phyloP scores from a whole-genome alignment of 2,329 filamentous ascomycete species.

The Sporothrix brunneoviolacea region DNA sequence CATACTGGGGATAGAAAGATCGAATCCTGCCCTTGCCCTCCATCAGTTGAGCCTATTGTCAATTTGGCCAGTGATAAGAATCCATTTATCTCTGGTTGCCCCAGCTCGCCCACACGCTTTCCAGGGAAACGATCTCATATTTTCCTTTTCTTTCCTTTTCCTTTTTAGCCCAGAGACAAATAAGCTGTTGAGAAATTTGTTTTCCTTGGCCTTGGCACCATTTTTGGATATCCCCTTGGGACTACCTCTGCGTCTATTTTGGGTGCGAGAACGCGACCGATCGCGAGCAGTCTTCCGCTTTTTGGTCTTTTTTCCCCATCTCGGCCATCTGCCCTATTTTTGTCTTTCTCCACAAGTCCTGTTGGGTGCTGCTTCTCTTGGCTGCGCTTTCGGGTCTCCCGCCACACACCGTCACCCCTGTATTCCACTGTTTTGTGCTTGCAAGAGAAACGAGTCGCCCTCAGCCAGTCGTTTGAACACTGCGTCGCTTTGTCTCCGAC shows the following conservation, averaged over 20 bases:
- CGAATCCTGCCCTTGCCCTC: too few relatives aligned
- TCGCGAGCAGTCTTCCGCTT: neutral
- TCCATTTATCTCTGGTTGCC: conserved; percentile 3
- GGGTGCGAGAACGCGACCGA: too few relatives aligned
- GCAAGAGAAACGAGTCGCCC: conserved; percentile 10
- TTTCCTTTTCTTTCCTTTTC: neutral
- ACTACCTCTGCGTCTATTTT: neutral
- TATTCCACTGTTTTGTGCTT: conserved; percentile 4
- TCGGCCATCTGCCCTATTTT: conserved; percentile 12
- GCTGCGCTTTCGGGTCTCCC: conserved; percentile 7
- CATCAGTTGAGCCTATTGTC: conserved; percentile 5
- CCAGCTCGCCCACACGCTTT: neutral
- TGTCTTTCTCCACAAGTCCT: neutral
- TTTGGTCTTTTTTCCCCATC: neutral
- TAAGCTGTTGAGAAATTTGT: neutral
- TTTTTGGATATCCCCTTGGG: conserved; percentile 4
- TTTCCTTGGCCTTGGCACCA: too few relatives aligned
- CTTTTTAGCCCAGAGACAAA: neutral
- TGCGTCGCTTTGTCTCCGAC: conserved; percentile 11
- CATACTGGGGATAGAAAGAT: too few relatives aligned
- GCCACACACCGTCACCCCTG: neutral
- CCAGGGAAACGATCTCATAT: neutral
- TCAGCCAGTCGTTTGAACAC: conserved; percentile 15
- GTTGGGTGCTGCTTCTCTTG: conserved; percentile 4
- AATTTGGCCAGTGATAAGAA: too few relatives aligned